A percentile compares a stretch with the other conserved stretches of the same genome.
phyloP scores from a whole-genome alignment of 2,329 filamentous ascomycete genomes.

The Phyllosticta citriasiana region DNA sequence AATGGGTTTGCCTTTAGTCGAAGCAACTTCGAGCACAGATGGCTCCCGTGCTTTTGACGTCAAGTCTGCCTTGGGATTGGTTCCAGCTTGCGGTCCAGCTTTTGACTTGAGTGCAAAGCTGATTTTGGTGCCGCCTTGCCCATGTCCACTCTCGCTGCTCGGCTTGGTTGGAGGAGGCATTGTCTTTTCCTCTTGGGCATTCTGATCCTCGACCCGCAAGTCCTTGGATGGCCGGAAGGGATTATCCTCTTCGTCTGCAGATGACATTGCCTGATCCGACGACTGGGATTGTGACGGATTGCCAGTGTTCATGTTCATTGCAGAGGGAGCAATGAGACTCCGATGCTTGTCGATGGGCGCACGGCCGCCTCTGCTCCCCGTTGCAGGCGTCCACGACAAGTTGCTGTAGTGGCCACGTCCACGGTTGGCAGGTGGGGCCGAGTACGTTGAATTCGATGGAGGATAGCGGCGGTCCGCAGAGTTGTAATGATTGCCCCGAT shows the following conservation, averaged over 20 bases:
- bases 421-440: constrained; percentile 34
- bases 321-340: constrained; percentile 12
- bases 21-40: constrained; percentile 28
- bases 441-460: constrained; percentile 37
- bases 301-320: constrained; percentile 6
- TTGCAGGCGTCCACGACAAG: constrained; percentile 59
- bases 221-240: constrained; percentile 56
- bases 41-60: constrained; percentile 25
- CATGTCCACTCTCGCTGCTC: constrained; percentile 44
- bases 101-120: constrained; percentile 87
- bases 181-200: constrained; percentile 41
- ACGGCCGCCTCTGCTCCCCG: constrained; percentile 44
- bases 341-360: constrained; percentile 27
- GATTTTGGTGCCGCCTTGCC: constrained; percentile 57
- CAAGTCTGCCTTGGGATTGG: constrained; percentile 41
- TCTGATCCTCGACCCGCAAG: constrained; percentile 53
- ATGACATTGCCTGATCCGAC: constrained; percentile 18
- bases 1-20: constrained; percentile 25
- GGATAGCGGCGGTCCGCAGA: constrained; percentile 36
- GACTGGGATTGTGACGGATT: constrained; percentile 11
- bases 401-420: constrained; percentile 55
- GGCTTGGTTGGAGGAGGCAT: constrained; percentile 48
- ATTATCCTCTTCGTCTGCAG: constrained; percentile 47
- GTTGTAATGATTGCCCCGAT: constrained; percentile 50
- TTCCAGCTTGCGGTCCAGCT: constrained; percentile 44